Evolutionary conservation across 1,284 basidiomycete genomes (phyloP), one percentile per base, ranked within the genome.

Genomic region (Sphagnurus paluster): DNA sequence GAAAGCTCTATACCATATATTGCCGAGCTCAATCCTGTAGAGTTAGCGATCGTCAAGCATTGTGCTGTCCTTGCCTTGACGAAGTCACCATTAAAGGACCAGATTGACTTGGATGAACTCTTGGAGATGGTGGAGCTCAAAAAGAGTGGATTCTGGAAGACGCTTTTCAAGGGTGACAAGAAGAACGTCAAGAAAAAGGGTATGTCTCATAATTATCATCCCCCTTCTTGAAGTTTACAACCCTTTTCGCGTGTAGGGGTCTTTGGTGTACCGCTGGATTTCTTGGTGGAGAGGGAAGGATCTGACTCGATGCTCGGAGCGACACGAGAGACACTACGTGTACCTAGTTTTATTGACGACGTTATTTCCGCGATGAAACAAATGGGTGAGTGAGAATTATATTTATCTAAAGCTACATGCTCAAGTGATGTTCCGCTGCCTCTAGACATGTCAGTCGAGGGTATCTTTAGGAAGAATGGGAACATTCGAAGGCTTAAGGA

Each of bases 391-490:
- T 77, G 1, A 25, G 19, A 17, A 21, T 46, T 23, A 41, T 50
- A 21, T 16, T 45, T 37, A 34, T 28, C 32, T 16, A 21, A 38
- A 28, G 44, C 39, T 38, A 39, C 23, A 37, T 39, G 21, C 48
- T 45, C 14, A 39, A 20, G 4, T 16, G 13, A 14, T 2, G 13
- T 23, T 13, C 2, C 4, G 10, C 43, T 23, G 16, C 23, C 45
- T 43, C 10, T 56, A 96, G 93, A 99, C 69, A 93, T 99, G 88
- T 98, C 96, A 4, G 80, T 99, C 29, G 97, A 99, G 68, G 96
- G 96, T 50, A 97, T 99, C 53, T 99, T 99, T 79, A 82, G 96
- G 44, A 95, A 97, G 74, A 98, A 98, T 64, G 96, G 96, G 46
- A 98, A 99, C 65, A 98, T 99, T 61, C 82, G 94, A 42, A 81